These are phyloP conservation scores for Fusarium goolgardi DNA, from an alignment of 2,329 filamentous ascomycete genomes.

Conservation along the genomic window DNA sequence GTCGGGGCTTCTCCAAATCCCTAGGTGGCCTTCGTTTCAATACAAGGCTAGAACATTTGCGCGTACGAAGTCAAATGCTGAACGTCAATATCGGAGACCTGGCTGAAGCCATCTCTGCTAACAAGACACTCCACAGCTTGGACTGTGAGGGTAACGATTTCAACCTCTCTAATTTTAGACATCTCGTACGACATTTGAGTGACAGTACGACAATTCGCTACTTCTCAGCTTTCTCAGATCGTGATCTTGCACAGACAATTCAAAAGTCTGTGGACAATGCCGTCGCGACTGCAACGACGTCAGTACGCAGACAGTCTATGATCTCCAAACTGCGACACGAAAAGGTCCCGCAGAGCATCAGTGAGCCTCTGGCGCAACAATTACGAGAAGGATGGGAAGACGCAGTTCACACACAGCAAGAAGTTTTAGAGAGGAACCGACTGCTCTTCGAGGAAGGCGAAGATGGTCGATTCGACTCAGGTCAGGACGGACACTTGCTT, in stretches of 20 bases:
- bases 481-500: constrained; percentile 26
- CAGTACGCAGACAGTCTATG: constrained; percentile 51
- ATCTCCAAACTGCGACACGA: constrained; percentile 52
- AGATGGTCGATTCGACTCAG: constrained; percentile 39
- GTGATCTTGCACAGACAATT: constrained; percentile 52
- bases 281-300: constrained; percentile 42
- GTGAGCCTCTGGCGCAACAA: constrained; percentile 52
- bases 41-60: constrained; percentile 60
- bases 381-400: constrained; percentile 56
- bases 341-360: constrained; percentile 45
- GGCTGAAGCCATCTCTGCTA: constrained; percentile 61
- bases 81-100: constrained; percentile 65
- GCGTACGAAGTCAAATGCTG: constrained; percentile 67
- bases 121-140: constrained; percentile 62
- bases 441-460: constrained; percentile 46
- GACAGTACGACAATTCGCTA: constrained; percentile 58
- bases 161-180: constrained; percentile 63
- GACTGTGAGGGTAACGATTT: constrained; percentile 68
- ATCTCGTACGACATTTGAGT: constrained; percentile 59
- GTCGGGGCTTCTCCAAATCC: constrained; percentile 63
- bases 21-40: constrained; percentile 61
- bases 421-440: constrained; percentile 53
- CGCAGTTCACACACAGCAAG: constrained; percentile 50
- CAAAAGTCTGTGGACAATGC: constrained; percentile 51
- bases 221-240: constrained; percentile 57